These are phyloP conservation scores for Stromatinia cepivora DNA, from an alignment of 2,329 filamentous ascomycete species.

Conservation along the genomic window DNA sequence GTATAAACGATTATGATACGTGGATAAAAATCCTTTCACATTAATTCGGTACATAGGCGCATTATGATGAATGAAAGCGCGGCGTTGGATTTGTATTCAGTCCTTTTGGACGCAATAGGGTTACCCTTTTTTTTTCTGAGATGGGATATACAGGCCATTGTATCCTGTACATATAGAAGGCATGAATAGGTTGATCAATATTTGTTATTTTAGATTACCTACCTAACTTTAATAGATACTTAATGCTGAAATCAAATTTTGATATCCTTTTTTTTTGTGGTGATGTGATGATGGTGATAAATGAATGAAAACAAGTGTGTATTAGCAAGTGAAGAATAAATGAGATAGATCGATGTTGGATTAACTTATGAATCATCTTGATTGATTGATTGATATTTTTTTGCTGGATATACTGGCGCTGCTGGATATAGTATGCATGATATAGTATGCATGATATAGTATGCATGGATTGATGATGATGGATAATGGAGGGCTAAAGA, in stretches of 20 bases:
- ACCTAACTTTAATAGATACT: conserved; percentile 6
- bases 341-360: too few relatives aligned
- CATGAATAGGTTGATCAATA: conserved; percentile 12
- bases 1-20: conserved; percentile 25
- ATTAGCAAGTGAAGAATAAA: neutral
- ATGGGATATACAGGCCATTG: conserved; percentile 8
- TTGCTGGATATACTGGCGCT: neutral
- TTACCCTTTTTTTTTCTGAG: neutral
- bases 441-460: too few relatives aligned
- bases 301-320: neutral
- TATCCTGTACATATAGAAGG: conserved; percentile 6
- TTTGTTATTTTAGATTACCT: conserved; percentile 1
- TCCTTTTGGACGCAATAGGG: conserved; percentile 5
- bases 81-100: conserved; percentile 27
- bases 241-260: neutral
- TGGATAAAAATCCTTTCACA: conserved; percentile 16
- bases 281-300: neutral
- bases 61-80: conserved; percentile 32
- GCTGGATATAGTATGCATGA: too few relatives aligned
- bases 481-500: too few relatives aligned
- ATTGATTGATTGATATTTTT: too few relatives aligned
- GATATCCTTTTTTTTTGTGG: neutral
- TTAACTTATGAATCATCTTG: too few relatives aligned
- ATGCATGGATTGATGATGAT: too few relatives aligned
- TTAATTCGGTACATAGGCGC: conserved; percentile 27